phyloP scores from a whole-genome alignment of 73 alveolate species.

The Strombidium stylifer region DNA sequence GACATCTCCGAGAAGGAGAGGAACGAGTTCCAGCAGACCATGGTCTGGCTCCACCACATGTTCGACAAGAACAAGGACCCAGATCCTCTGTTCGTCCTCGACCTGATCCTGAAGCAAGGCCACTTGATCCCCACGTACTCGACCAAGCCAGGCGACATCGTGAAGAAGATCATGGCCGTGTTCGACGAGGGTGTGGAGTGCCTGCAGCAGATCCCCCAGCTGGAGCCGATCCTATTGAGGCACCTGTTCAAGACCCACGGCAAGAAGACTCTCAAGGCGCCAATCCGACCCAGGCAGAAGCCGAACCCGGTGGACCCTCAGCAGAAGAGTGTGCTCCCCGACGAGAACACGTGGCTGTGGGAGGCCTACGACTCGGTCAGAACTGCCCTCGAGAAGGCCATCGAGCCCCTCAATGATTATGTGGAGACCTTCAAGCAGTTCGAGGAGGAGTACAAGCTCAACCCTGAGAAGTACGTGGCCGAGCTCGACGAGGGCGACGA shows the following conservation, averaged over 20 bases:
- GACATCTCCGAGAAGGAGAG: no score
- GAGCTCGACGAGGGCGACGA: constrained; percentile 85
- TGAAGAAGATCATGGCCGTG: constrained; percentile 78
- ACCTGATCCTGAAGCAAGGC: constrained; percentile 67
- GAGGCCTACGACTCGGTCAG: constrained; percentile 79
- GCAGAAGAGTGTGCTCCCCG: constrained; percentile 84
- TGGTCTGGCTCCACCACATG: constrained; percentile 15
- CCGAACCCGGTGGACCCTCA: constrained; percentile 78
- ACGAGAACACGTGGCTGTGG: constrained; percentile 99
- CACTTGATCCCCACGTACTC: constrained; percentile 67
- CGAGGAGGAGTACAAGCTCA: constrained; percentile 84
- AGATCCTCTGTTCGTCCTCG: constrained; percentile 76
- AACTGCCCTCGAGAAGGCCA: constrained; percentile 78
- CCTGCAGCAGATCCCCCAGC: constrained; percentile 90
- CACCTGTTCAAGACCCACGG: constrained; percentile 93
- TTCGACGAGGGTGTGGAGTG: constrained; percentile 95
- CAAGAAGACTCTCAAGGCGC: constrained; percentile 87
- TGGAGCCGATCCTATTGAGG: constrained; percentile 91
- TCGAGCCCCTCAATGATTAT: constrained; percentile 91
- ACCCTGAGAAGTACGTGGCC: constrained; percentile 88
- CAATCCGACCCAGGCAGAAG: constrained; percentile 89
- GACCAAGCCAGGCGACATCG: constrained; percentile 89
- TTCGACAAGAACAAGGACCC: constrained; percentile 52
- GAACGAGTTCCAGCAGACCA: no score
- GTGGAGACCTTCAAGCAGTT: constrained; percentile 82